Conservation (phyloP, 352 stramenopile genomes). For the Thraustochytrium striatum region DNA sequence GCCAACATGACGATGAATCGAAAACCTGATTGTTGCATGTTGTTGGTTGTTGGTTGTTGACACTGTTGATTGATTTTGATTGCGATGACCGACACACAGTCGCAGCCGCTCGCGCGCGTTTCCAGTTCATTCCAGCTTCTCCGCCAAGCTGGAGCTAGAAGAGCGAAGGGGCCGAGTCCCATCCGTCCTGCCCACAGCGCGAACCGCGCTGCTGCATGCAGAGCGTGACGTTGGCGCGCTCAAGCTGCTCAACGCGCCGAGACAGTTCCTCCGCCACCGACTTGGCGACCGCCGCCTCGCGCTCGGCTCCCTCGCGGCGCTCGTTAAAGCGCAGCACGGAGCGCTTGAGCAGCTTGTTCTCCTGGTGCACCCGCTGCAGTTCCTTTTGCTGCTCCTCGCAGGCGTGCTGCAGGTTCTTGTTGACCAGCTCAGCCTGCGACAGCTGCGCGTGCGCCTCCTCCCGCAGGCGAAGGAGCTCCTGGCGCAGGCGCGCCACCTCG, state of each 20-base stretch:
- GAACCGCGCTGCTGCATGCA: constrained; percentile 7
- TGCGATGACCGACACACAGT: too few species aligned
- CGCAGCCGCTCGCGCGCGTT: too few species aligned
- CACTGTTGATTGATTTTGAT: too few species aligned
- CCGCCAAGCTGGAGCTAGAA: too few species aligned
- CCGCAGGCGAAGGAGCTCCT: neutral
- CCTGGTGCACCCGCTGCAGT: constrained; percentile 4
- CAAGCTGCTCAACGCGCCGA: constrained; percentile 17
- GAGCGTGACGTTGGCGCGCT: constrained; percentile 10
- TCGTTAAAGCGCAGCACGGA: constrained; percentile 21
- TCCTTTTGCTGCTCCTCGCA: constrained; percentile 40
- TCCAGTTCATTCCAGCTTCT: too few species aligned
- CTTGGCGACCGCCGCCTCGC: neutral
- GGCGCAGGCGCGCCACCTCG: neutral
- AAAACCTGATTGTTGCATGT: too few species aligned
- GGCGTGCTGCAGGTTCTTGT: constrained; percentile 10
- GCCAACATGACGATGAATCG: too few species aligned
- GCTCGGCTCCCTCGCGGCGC: constrained; percentile 10
- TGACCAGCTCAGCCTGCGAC: constrained; percentile 9
- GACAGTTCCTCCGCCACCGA: neutral
- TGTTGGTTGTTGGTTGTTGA: too few species aligned
- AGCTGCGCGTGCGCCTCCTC: neutral
- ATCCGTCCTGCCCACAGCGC: neutral
- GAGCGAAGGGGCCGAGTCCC: too few species aligned
- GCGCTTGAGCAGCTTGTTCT: constrained; percentile 37